phyloP scores from a whole-genome alignment of 768 basidiomycete genomes.

The Holtermanniella nyarrowii region DNA sequence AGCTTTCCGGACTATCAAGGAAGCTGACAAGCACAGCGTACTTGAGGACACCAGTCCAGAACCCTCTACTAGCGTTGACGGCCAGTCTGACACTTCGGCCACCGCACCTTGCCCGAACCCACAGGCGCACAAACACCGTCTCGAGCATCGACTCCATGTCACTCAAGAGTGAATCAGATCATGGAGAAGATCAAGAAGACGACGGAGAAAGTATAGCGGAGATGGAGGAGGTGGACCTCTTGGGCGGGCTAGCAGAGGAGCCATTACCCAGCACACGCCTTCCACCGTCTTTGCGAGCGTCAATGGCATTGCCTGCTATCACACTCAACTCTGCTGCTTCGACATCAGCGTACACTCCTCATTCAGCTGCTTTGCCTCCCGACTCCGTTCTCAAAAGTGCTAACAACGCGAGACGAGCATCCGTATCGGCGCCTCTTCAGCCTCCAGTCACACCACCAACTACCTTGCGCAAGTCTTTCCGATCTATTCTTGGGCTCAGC shows the following conservation, averaged over 20 bases:
- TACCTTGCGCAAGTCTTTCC: conserved; percentile 74
- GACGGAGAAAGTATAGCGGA: conserved; percentile 41
- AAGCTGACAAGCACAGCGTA: conserved; percentile 49
- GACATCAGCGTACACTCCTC: conserved; percentile 46
- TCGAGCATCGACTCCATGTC: conserved; percentile 14
- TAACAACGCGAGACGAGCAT: conserved; percentile 12
- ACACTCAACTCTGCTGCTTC: conserved; percentile 34
- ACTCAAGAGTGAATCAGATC: conserved; percentile 17
- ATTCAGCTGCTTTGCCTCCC: conserved; percentile 45
- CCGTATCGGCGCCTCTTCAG: conserved; percentile 24
- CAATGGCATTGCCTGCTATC: conserved; percentile 24
- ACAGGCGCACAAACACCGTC: conserved; percentile 3
- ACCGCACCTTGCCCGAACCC: conserved; percentile 5
- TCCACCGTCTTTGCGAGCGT: conserved; percentile 55
- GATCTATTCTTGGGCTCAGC: conserved; percentile 64
- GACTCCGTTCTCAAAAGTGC: conserved; percentile 25
- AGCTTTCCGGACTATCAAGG: conserved; percentile 35
- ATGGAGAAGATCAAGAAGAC: conserved; percentile 41
- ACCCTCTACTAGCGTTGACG: conserved; percentile 76
- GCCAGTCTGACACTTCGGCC: conserved; percentile 68
- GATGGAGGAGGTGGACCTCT: conserved; percentile 58
- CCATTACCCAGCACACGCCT: conserved; percentile 60
- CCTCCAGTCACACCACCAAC: conserved; percentile 42
- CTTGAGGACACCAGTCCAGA: conserved; percentile 54
- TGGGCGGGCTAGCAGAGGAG: conserved; percentile 51